phyloP scores from a whole-genome alignment of 495 filamentous ascomycete species.

The Podospora sp. region DNA sequence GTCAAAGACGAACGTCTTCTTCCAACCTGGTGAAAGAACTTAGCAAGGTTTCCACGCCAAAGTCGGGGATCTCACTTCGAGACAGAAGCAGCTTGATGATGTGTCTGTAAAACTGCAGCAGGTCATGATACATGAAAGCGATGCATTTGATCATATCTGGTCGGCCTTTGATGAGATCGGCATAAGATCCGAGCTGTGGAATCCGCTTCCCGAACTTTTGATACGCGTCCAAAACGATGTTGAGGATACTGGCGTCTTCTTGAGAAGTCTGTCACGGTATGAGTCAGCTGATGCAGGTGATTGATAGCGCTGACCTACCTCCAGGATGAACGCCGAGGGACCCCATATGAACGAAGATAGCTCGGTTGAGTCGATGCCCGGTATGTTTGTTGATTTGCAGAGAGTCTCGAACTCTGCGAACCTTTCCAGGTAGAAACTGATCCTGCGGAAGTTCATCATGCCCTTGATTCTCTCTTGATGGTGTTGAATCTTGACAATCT shows the following conservation, averaged over 20 bases:
- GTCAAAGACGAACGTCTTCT: slow-evolving; percentile 34
- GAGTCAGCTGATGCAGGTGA: neutral
- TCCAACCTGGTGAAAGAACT: neutral
- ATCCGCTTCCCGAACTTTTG: slow-evolving; percentile 44
- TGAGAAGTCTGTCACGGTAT: slow-evolving; percentile 32
- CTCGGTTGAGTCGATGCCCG: slow-evolving; percentile 32
- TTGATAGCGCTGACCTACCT: slow-evolving; percentile 22
- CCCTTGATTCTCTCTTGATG: slow-evolving; percentile 37
- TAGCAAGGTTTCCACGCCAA: neutral
- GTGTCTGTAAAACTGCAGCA: slow-evolving; percentile 47
- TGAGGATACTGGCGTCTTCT: slow-evolving; percentile 39
- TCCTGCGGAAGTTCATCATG: slow-evolving; percentile 41
- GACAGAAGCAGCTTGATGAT: slow-evolving; percentile 39
- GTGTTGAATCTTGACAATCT: slow-evolving; percentile 40
- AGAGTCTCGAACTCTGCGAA: slow-evolving; percentile 42
- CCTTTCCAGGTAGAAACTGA: slow-evolving; percentile 44
- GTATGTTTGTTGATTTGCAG: slow-evolving; percentile 43
- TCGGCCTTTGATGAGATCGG: slow-evolving; percentile 33
- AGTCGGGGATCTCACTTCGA: slow-evolving; percentile 19
- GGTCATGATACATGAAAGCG: slow-evolving; percentile 46
- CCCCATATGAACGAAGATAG: slow-evolving; percentile 49
- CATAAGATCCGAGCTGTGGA: slow-evolving; percentile 41
- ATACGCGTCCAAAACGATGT: slow-evolving; percentile 47
- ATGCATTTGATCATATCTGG: slow-evolving; percentile 36
- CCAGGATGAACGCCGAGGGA: slow-evolving; percentile 34